Evolutionary conservation across 345 rosid genomes (phyloP), one percentile per base, ranked within the genome.

Genomic region (Carallia pectinifolia): DNA sequence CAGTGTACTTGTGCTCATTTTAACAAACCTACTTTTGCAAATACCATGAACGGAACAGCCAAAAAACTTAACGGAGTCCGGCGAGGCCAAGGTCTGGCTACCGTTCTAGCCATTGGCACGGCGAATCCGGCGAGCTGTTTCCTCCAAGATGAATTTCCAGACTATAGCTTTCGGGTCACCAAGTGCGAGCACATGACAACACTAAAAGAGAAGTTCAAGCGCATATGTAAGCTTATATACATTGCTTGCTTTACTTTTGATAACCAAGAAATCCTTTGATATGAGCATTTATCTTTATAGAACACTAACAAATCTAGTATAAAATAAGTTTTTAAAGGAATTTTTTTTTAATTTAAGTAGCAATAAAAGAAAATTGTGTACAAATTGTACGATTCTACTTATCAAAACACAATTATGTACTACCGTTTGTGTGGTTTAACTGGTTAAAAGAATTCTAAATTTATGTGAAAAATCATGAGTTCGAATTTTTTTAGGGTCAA

Each of bases 201-300:
- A 30, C 33, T 77, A 50, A 77, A 77, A 40, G 62, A 72, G 31
- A 77, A 68, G 38, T 72, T 77, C 77, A 72, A 58, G 37, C 74
- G 67, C 39, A 77, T 77, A n/a, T 77, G 81, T 72, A 54, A 62
- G 81, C 37, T 31, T 68, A 61, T 29, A 67, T 19, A 10, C 29
- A 23, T 23, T 13, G 10, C 50, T 44, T 13, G 48, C 50, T 44
- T 12, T 44, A 0, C 50, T 13, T 10, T 12, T 44, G 10, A 15
- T 12, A 10, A 44, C 16, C 50, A 44, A 44, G 50, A 44, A 12
- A 12, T 7, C 0, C 59, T 23, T 12, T 55, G 29, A 2, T 23
- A 4, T 8, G 33, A 19, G 59, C 15, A 12, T 44, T 44, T 4
- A 12, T 44, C 50, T 12, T 12, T 44, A 12, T 44, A 44, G 12